Evolutionary conservation across 176 grass and related monocot genomes (phyloP).

Genomic region (Ampelocalamus luodianensis): DNA sequence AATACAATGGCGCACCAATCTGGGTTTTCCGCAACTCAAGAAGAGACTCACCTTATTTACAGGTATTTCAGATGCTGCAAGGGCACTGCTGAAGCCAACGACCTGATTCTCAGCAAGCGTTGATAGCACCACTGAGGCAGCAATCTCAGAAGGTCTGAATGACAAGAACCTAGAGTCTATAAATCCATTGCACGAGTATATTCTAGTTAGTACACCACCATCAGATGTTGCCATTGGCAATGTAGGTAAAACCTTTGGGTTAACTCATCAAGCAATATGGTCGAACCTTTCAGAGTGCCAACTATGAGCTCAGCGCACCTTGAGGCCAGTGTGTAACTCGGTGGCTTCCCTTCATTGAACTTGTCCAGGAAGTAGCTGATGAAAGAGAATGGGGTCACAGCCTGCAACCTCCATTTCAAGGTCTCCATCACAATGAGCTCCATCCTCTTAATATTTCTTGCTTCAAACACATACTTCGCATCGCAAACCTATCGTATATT

Average conservation of each 20-base stretch:
- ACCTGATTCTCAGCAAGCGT: slow-evolving; percentile 44
- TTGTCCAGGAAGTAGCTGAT: slow-evolving; percentile 65
- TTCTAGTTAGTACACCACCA: slow-evolving; percentile 28
- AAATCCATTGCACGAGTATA: slow-evolving; percentile 37
- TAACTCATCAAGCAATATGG: slow-evolving; percentile 16
- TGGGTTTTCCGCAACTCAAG: not conserved
- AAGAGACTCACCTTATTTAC: slow-evolving; percentile 68
- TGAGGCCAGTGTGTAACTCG: slow-evolving; percentile 38
- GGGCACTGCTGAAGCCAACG: slow-evolving; percentile 37
- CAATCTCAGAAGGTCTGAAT: slow-evolving; percentile 87
- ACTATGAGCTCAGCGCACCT: slow-evolving; percentile 56
- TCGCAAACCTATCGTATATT: slow-evolving; percentile 53
- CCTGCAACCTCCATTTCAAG: slow-evolving; percentile 78
- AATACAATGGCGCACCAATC: not conserved
- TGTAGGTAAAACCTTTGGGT: slow-evolving; percentile 13
- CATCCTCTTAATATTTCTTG: slow-evolving; percentile 75
- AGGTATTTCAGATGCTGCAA: slow-evolving; percentile 54
- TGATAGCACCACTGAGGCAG: slow-evolving; percentile 60
- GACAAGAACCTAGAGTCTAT: slow-evolving; percentile 69
- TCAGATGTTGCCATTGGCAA: slow-evolving; percentile 21
- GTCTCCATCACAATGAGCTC: slow-evolving; percentile 63
- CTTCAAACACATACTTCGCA: slow-evolving; percentile 52
- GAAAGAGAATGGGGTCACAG: slow-evolving; percentile 82
- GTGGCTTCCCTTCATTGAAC: slow-evolving; percentile 53
- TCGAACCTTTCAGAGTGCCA: slow-evolving; percentile 71